Base-by-base conservation (phyloP, 495 filamentous ascomycete genomes). In the Hypomontagnella submonticulosa region DNA sequence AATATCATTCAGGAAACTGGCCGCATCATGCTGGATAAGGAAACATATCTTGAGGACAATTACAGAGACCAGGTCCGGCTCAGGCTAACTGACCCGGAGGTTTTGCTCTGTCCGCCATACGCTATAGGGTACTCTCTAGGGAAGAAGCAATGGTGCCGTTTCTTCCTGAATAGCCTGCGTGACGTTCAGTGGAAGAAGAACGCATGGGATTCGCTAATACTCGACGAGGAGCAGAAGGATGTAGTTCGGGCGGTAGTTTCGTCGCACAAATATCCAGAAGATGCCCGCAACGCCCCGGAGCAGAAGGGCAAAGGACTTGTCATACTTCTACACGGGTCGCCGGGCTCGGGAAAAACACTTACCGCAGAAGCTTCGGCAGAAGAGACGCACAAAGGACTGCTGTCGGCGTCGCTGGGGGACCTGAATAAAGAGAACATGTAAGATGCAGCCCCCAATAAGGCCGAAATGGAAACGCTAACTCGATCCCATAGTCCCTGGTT, bases 101-200 rank as follows among this genome's bases (percentile, higher is more conserved):
- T 64, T 3, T 54, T 73, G 54, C 73, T 78, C 13, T 81, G 77
- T 55, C 80, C 81, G 7, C 76, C 80, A 7, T 81, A 92, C 9
- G 89, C 92, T 0, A 79, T 92, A 5, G 92, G 92, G 10, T 96
- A 93, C 72, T 86, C 90, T 2, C 93, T 94, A 58, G 82, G 79
- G 18, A 90, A 91, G 66, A 96, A 96, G 77, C 76, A 89, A 0
- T 97, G 91, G 92, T 83, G 92, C 1, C 89, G 91, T 67, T 92
- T 95, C 69, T 86, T 85, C 30, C 83, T 97, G 49, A 89, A 89
- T 2, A 84, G 86, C 18, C 84, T 97, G 70, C 30, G 38, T 18
- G 77, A 80, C 15, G 82, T 87, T 13, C 81, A 82, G 23, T 97
- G 90, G 90, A 90, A 92, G 66, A 84, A 87, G 30, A 81, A 84